Evolutionary conservation across 2,329 filamentous ascomycete species (phyloP).

Genomic region (Achaetomium macrosporum): DNA sequence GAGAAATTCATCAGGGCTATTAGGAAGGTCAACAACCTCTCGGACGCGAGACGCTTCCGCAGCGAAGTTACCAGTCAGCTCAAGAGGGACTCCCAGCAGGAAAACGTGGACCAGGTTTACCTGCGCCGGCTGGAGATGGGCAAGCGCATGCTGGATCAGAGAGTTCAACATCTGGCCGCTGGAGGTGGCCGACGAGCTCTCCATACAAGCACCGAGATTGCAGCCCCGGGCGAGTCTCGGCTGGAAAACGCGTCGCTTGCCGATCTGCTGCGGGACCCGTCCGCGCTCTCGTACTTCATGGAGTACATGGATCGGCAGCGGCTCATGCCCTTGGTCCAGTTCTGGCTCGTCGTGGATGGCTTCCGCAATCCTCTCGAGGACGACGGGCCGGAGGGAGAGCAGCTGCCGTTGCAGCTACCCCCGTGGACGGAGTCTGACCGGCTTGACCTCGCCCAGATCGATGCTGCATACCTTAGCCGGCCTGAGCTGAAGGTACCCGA

Average conservation of each 20-base stretch:
- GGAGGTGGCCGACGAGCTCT: conserved; percentile 47
- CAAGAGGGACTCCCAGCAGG: conserved; percentile 72
- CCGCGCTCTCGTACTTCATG: conserved; percentile 97
- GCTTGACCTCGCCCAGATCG: conserved; percentile 82
- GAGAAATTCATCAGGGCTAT: conserved; percentile 91
- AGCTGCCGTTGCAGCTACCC: conserved; percentile 53
- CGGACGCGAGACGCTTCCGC: conserved; percentile 85
- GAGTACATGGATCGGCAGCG: conserved; percentile 95
- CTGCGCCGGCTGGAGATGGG: conserved; percentile 86
- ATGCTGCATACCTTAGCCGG: conserved; percentile 79
- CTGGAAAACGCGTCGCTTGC: conserved; percentile 71
- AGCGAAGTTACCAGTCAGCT: conserved; percentile 90
- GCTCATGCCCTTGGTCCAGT: conserved; percentile 86
- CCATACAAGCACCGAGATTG: conserved; percentile 23
- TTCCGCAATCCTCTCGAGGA: conserved; percentile 88
- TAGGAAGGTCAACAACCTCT: conserved; percentile 80
- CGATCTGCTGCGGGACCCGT: conserved; percentile 83
- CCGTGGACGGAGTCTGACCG: conserved; percentile 81
- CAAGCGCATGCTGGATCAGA: conserved; percentile 83
- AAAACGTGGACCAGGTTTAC: conserved; percentile 79
- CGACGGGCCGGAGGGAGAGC: conserved; percentile 65
- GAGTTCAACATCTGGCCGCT: conserved; percentile 72
- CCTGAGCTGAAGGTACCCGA: conserved; percentile 74
- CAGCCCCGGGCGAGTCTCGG: conserved; percentile 45
- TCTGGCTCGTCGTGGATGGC: conserved; percentile 97